These are phyloP conservation scores for Xerocomus minutiporus DNA, from an alignment of 1,284 basidiomycete genomes.

Conservation along the genomic window DNA sequence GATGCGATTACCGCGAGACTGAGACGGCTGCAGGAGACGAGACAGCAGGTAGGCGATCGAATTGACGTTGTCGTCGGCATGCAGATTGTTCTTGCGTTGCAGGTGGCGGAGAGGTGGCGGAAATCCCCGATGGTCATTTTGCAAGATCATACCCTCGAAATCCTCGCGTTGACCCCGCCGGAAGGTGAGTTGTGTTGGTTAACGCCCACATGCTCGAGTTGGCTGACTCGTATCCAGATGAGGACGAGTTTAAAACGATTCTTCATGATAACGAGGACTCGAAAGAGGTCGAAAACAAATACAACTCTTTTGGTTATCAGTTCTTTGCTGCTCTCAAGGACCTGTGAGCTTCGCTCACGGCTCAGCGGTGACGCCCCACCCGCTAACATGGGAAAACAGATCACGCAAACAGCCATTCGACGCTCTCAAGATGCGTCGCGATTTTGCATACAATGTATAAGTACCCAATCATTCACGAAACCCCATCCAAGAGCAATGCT, in stretches of 20 bases:
- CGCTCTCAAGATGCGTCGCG: conserved; percentile 12
- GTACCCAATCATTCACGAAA: not conserved
- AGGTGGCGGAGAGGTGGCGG: conserved; percentile 17
- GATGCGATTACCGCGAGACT: conserved; percentile 17
- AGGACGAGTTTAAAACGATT: conserved; percentile 9
- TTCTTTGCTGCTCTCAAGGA: conserved; percentile 20
- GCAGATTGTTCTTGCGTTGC: not conserved
- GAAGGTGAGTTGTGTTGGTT: conserved; percentile 10
- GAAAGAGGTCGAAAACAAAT: conserved; percentile 19
- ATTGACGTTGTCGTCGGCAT: not conserved
- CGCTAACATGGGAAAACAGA: conserved; percentile 4
- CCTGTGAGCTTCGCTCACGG: conserved; percentile 17
- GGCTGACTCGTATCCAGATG: conserved; percentile 16
- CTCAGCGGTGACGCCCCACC: not conserved
- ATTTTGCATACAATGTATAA: conserved; percentile 25
- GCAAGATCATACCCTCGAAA: conserved; percentile 27
- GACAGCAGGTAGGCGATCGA: conserved; percentile 14
- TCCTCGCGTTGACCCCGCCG: conserved; percentile 20
- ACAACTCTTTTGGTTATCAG: conserved; percentile 15
- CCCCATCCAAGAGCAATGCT: not conserved
- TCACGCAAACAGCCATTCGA: conserved; percentile 15
- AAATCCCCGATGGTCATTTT: conserved; percentile 7
- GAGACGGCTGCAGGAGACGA: conserved; percentile 17
- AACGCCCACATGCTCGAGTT: not conserved
- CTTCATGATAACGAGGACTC: conserved; percentile 22